Evolutionary conservation across 495 filamentous ascomycete genomes (phyloP).

Genomic region (Chaetomium cochliodes): DNA sequence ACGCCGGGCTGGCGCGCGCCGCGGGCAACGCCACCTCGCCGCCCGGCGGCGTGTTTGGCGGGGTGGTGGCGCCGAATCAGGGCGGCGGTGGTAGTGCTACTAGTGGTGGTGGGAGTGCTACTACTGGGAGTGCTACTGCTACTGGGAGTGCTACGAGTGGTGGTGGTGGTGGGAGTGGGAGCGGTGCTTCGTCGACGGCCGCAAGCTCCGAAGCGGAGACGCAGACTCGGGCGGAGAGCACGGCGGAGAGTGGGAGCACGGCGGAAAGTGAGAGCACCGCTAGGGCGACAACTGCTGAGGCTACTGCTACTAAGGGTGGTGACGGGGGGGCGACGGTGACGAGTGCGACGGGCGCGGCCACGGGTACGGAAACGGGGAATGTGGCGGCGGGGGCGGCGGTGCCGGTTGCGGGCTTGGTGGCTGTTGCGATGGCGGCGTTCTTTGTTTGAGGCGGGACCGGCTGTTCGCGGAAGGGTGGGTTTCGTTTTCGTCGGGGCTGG

Average conservation of each 20-base stretch:
- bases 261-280: neutral
- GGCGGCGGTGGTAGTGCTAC: neutral
- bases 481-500: neutral
- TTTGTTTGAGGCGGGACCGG: constrained; percentile 18
- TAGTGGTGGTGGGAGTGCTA: neutral
- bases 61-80: constrained; percentile 14
- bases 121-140: neutral
- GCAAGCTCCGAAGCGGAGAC: neutral
- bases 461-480: constrained; percentile 4
- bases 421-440: constrained; percentile 18
- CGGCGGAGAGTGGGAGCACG: neutral
- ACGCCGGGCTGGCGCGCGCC: constrained; percentile 20
- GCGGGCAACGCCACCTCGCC: constrained; percentile 26
- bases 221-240: neutral
- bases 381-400: constrained; percentile 4
- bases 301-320: neutral
- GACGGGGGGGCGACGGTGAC: neutral
- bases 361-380: constrained; percentile 11
- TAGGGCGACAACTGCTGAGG: too few species aligned
- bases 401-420: constrained; percentile 23
- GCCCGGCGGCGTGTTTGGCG: constrained; percentile 24
- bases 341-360: neutral
- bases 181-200: neutral
- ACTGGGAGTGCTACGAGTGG: neutral
- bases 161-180: neutral